Base-by-base conservation (phyloP, 129 eudicot genomes). In the Saussurea involucrata region DNA sequence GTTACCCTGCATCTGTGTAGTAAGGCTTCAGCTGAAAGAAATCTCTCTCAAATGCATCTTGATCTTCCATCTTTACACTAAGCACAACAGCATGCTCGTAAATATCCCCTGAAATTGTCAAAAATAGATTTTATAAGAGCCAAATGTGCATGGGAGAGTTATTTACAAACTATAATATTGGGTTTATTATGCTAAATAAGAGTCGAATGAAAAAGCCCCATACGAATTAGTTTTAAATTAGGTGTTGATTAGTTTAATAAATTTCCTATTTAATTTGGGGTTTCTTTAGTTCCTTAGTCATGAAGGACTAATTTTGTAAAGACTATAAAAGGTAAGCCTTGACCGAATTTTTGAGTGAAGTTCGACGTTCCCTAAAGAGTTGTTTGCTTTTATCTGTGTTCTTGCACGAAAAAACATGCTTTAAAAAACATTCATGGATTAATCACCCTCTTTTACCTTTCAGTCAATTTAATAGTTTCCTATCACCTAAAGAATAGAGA, bases 11-110 rank as follows among this genome's bases (percentile, higher is more conserved):
- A 91, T 94, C 98, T 5, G 98, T 94, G 46, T 94, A 94, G 88
- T 94, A 94, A 46, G 97, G 97, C 77, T 94, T 94, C 82, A 94
- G 87, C 85, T 94, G 98, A 85, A 85, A 91, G 88, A 89, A 94
- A 63, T 94, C 96, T 82, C 98, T 94, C 83, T 94, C 98, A 73
- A 94, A 94, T 44, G 97, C 97, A 77, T 89, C 97, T 79, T 91
- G 97, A 70, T 94, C 98, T 79, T 94, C 97, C 82, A 79, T 89
- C 83, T 94, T 91, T 66, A 94, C 98, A 72, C 97, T 91, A 57
- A 94, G 79, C 29, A 94, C 85, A 72, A 94, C 98, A 22, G 97
- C 98, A 80, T 94, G 97, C 85, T 94, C 98, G 37, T 82, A 94
- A 72, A 94, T 86, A 60, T 91, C 97, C 88, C 98, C 98, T 94